phyloP scores from a whole-genome alignment of 2,329 filamentous ascomycete species.

The Fonsecaea monophora region DNA sequence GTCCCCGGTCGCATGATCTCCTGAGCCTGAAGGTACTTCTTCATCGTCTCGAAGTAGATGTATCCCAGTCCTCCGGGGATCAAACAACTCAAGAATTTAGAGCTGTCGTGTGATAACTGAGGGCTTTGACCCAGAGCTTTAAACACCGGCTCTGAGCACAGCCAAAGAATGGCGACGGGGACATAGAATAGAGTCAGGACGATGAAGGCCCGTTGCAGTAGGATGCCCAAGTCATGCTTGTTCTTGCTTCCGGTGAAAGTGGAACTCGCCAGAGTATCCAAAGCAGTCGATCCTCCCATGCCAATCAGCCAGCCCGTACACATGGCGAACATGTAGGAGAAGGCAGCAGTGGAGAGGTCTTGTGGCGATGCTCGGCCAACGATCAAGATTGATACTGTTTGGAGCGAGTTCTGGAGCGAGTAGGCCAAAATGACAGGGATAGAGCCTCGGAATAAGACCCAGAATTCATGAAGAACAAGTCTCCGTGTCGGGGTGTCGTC shows the following conservation, averaged over 20 bases:
- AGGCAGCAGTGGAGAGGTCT: slow-evolving; percentile 79
- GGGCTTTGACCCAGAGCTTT: slow-evolving; percentile 76
- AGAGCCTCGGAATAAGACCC: slow-evolving; percentile 71
- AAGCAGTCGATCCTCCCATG: slow-evolving; percentile 81
- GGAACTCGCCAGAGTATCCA: slow-evolving; percentile 83
- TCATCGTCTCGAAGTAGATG: slow-evolving; percentile 82
- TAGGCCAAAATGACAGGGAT: slow-evolving; percentile 84
- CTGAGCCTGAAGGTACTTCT: slow-evolving; percentile 66
- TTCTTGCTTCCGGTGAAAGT: slow-evolving; percentile 82
- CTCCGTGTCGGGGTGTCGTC: slow-evolving; percentile 44
- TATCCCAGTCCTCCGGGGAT: slow-evolving; percentile 85
- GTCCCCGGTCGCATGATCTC: slow-evolving; percentile 70
- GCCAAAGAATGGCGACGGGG: slow-evolving; percentile 75
- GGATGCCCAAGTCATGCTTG: slow-evolving; percentile 76
- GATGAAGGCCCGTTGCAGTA: slow-evolving; percentile 77
- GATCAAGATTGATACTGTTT: slow-evolving; percentile 81
- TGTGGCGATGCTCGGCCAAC: slow-evolving; percentile 81
- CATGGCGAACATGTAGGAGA: slow-evolving; percentile 95
- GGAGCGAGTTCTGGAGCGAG: slow-evolving; percentile 81
- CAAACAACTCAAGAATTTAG: slow-evolving; percentile 73
- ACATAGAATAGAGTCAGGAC: slow-evolving; percentile 75
- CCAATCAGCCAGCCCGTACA: slow-evolving; percentile 86
- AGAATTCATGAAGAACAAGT: slow-evolving; percentile 65
- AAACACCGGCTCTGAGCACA: slow-evolving; percentile 76
- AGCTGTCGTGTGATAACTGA: slow-evolving; percentile 75